A percentile compares a stretch with the other conserved stretches of the same genome.
phyloP scores from a whole-genome alignment of 805 yeast species.

The Suhomyces kilbournensis region DNA sequence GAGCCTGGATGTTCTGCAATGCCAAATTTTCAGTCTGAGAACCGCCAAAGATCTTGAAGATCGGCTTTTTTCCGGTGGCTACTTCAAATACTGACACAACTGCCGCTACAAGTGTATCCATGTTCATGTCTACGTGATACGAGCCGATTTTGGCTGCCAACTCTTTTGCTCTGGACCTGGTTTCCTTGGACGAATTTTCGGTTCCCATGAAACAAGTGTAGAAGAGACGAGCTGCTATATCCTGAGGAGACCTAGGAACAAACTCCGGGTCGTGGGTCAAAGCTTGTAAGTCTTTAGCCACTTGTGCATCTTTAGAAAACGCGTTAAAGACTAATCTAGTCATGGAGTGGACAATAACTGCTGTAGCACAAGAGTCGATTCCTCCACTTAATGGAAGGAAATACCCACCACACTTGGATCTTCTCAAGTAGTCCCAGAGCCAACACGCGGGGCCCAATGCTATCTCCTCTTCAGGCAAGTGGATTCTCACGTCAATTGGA shows the following conservation, averaged over 20 bases:
- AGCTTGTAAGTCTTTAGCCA: slow-evolving; percentile 68
- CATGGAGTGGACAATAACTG: slow-evolving; percentile 92
- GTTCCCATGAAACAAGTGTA: slow-evolving; percentile 97
- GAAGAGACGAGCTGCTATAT: slow-evolving; percentile 71
- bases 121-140: slow-evolving; percentile 86
- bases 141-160: slow-evolving; percentile 77
- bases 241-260: slow-evolving; percentile 71
- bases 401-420: slow-evolving; percentile 87
- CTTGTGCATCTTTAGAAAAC: slow-evolving; percentile 64
- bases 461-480: slow-evolving; percentile 90
- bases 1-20: slow-evolving; percentile 93
- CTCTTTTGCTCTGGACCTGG: slow-evolving; percentile 76
- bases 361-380: slow-evolving; percentile 96
- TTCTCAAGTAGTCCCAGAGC: slow-evolving; percentile 96
- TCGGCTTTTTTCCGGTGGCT: slow-evolving; percentile 86
- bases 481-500: slow-evolving; percentile 53
- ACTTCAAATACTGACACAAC: slow-evolving; percentile 75
- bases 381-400: slow-evolving; percentile 96
- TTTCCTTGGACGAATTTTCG: slow-evolving; percentile 82
- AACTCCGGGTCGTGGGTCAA: slow-evolving; percentile 61
- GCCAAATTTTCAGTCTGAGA: slow-evolving; percentile 89
- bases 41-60: slow-evolving; percentile 92
- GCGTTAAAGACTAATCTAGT: slow-evolving; percentile 78
- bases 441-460: slow-evolving; percentile 99
- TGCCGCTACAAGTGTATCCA: slow-evolving; percentile 79